Conservation (phyloP, 495 filamentous ascomycete genomes). For the Penicillium crystallinum region DNA sequence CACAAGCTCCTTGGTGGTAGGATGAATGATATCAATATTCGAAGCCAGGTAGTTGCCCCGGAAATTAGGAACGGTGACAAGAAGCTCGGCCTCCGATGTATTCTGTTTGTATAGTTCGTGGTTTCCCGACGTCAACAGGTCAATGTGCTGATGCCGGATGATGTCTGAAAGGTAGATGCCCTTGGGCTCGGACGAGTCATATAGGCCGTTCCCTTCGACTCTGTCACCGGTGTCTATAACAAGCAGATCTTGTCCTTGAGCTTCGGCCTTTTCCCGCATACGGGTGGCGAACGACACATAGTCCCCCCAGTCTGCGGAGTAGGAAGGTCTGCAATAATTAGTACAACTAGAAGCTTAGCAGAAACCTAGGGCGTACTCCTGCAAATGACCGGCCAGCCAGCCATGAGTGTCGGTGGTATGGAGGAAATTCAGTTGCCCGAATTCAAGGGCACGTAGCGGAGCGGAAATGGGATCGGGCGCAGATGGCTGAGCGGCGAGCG, state of each 20-base stretch:
- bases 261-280: conserved; percentile 71
- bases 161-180: conserved; percentile 85
- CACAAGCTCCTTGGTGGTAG: conserved; percentile 59
- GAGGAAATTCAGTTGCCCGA: conserved; percentile 92
- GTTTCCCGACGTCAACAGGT: conserved; percentile 85
- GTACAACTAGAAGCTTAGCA: conserved; percentile 11
- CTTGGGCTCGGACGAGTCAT: conserved; percentile 82
- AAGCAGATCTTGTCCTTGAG: conserved; percentile 72
- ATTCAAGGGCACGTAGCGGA: conserved; percentile 75
- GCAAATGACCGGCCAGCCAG: conserved; percentile 90
- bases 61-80: conserved; percentile 73
- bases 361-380: conserved; percentile 56
- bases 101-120: conserved; percentile 86
- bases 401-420: conserved; percentile 94
- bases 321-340: conserved; percentile 60
- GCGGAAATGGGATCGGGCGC: conserved; percentile 74
- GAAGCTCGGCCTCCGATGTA: conserved; percentile 71
- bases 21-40: conserved; percentile 84
- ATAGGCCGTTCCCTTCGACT: conserved; percentile 94
- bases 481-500: conserved; percentile 65
- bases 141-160: conserved; percentile 72
- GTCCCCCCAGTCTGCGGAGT: conserved; percentile 95
- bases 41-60: conserved; percentile 73
- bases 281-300: conserved; percentile 89
- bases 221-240: conserved; percentile 93